Evolutionary conservation across 805 yeast genomes (phyloP).

Genomic region (Sugiyamaella valdiviana): DNA sequence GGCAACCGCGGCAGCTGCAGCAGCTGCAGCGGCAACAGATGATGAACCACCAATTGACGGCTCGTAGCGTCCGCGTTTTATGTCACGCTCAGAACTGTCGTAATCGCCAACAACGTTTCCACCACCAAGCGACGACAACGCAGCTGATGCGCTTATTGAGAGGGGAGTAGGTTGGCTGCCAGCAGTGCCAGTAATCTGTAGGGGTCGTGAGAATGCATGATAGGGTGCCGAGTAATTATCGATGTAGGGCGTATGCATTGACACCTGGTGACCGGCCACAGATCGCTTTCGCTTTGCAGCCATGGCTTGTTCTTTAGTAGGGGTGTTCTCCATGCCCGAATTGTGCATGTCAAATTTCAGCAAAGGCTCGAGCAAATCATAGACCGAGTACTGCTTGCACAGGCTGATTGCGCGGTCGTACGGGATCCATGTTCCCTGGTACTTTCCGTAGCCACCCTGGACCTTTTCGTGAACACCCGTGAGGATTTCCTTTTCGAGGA

Average conservation of each 20-base stretch:
- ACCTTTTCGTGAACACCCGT: constrained; percentile 64
- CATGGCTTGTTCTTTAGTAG: constrained; percentile 45
- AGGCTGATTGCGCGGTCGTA: constrained; percentile 51
- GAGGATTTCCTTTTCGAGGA: constrained; percentile 57
- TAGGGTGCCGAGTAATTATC: not conserved
- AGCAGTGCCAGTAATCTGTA: constrained; percentile 15
- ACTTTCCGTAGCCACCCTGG: constrained; percentile 69
- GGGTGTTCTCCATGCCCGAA: constrained; percentile 36
- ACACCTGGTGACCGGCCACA: not conserved
- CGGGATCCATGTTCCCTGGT: constrained; percentile 74
- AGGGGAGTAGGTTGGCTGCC: constrained; percentile 14
- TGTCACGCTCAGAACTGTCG: not conserved
- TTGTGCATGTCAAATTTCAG: constrained; percentile 39
- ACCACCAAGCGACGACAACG: constrained; percentile 17
- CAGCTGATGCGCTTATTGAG: constrained; percentile 21
- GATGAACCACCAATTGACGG: not conserved
- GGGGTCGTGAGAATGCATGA: constrained; percentile 5
- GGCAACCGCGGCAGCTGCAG: not conserved
- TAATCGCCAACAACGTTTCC: not conserved
- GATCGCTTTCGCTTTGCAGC: constrained; percentile 28
- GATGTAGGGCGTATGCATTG: not conserved
- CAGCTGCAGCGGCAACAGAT: not conserved
- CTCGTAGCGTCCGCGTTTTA: not conserved
- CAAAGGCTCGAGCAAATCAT: constrained; percentile 46
- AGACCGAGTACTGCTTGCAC: constrained; percentile 55